phyloP scores from a whole-genome alignment of 1,139 yeast genomes.

The Hemisphaericaspora subhashii region DNA sequence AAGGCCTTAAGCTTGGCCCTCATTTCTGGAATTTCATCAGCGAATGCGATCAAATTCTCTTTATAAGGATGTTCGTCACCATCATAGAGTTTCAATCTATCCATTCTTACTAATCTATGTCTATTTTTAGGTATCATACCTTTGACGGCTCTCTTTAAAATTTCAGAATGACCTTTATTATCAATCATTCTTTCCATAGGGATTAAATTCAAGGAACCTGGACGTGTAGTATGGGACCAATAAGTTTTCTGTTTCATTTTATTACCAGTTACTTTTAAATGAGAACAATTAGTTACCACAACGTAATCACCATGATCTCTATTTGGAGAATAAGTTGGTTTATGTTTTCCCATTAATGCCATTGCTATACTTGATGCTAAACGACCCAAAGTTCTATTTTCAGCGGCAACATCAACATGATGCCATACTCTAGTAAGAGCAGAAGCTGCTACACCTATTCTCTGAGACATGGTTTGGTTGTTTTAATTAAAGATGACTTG shows the following conservation, averaged over 20 bases:
- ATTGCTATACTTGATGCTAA: conserved; percentile 86
- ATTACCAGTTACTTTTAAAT: conserved; percentile 77
- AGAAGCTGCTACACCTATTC: conserved; percentile 61
- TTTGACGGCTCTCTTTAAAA: conserved; percentile 81
- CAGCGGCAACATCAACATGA: conserved; percentile 87
- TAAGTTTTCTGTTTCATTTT: conserved; percentile 82
- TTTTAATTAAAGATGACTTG: background rate
- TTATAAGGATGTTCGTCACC: conserved; percentile 87
- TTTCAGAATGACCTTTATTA: conserved; percentile 84
- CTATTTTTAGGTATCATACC: conserved; percentile 96
- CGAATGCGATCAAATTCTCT: conserved; percentile 80
- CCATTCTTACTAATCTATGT: conserved; percentile 75
- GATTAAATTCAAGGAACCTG: conserved; percentile 82
- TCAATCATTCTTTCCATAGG: conserved; percentile 78
- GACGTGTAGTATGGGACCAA: conserved; percentile 87
- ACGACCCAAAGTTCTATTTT: conserved; percentile 85
- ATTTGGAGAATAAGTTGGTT: conserved; percentile 75
- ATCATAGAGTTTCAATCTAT: conserved; percentile 81
- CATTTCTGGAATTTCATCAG: conserved; percentile 70
- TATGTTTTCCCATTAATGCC: conserved; percentile 92
- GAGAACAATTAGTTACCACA: conserved; percentile 89
- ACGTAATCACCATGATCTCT: conserved; percentile 95
- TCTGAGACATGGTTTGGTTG: conserved; percentile 46
- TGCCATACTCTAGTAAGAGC: conserved; percentile 94
- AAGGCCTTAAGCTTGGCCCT: conserved; percentile 40